Conservation (phyloP, 2,329 filamentous ascomycete species). For the Cordyceps militaris region DNA sequence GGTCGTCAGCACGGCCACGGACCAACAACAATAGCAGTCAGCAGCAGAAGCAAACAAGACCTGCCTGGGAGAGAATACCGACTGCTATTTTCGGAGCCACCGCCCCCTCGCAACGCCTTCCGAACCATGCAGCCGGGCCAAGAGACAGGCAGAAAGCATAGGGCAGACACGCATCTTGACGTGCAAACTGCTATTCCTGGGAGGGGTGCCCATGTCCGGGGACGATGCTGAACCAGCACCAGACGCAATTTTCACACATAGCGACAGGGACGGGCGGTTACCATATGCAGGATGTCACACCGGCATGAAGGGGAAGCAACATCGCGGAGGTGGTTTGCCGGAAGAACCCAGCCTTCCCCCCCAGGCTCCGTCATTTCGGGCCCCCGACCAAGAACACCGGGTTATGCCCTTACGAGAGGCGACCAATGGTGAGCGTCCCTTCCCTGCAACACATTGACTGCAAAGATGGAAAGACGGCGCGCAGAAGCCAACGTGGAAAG, state of each 20-base stretch:
- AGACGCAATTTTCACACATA: too few relatives aligned
- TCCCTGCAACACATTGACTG: too few relatives aligned
- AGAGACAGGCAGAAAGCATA: too few relatives aligned
- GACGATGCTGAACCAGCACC: too few relatives aligned
- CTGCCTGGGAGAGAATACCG: background rate
- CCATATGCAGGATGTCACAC: constrained; percentile 1
- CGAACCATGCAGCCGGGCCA: background rate
- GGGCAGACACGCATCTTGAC: too few relatives aligned
- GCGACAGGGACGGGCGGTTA: background rate
- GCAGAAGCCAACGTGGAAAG: background rate
- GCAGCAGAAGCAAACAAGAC: background rate
- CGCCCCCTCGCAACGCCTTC: background rate
- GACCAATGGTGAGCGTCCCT: too few relatives aligned
- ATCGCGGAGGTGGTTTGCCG: background rate
- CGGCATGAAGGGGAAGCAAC: background rate
- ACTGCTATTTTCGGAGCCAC: background rate
- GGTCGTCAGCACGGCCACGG: background rate
- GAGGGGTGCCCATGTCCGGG: too few relatives aligned
- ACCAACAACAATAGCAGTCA: background rate
- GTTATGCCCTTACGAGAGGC: background rate
- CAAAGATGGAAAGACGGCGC: background rate
- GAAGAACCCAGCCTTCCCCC: too few relatives aligned
- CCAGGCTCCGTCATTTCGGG: too few relatives aligned
- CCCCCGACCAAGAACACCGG: too few relatives aligned
- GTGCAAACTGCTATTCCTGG: too few relatives aligned